Evolutionary conservation across 2,329 filamentous ascomycete species (phyloP), one percentile per base, ranked within the genome.

Genomic region (Paracorniculantispora psalliotae): DNA sequence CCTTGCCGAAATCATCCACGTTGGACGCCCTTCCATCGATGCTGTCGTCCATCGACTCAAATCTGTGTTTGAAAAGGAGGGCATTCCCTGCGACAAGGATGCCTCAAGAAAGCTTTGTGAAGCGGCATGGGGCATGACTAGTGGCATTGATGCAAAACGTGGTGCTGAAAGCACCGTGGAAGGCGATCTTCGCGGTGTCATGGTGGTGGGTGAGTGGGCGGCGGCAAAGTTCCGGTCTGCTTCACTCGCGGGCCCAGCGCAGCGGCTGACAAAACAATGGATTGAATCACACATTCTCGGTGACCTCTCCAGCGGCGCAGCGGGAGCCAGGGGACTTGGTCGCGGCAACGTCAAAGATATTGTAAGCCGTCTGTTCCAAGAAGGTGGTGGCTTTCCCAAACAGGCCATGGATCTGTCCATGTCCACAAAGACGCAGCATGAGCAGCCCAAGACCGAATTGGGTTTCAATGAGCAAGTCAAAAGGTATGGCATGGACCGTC

Each of bases 171-270:
- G 82, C 63, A 82, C 81, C n/a, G 82, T 84, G 0, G 82, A 88
- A 64, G 87, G 87, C 30, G 91, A 96, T 68, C 82, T 96, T 35
- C 83, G 91, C 64, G 88, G 90, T 41, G 83, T 93, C 60, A 90
- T 96, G 87, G 90, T 96, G 0, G 89, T 93, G 4, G 88, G 88
- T 43, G 90, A 96, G 72, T 94, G 91, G 91, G 89, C 92, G 15
- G 91, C 90, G 19, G 82, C 87, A 10, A 86, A 88, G 44, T 77
- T 92, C 51, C 81, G 81, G 63, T 76, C 81, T 3, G 74, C 79
- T 1, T 70, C 76, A 1, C 68, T 74, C 1, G 69, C 72, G 23
- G 71, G 72, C 17, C 62, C 68, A 8, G 67, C 67, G 9, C 71
- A 72, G 17, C 77, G 79, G 54, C 75, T 96, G 57, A 92, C 89